Conservation (phyloP, 1,284 basidiomycete species). For the Cryptococcus maquisensis region DNA sequence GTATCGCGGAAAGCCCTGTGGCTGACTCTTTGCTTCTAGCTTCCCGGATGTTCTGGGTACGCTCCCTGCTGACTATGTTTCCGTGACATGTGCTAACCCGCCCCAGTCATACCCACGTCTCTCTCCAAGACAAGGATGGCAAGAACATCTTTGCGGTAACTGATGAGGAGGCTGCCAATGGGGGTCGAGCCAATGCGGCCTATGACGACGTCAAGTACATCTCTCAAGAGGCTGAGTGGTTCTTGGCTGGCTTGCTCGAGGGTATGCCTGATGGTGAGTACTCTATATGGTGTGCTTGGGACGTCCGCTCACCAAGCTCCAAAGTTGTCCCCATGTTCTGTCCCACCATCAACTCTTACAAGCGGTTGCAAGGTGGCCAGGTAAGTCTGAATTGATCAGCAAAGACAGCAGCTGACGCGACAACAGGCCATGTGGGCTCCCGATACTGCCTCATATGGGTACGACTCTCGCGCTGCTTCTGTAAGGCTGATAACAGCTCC, state of each 20-base stretch:
- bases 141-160: constrained; percentile 69
- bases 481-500: constrained; percentile 89
- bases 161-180: constrained; percentile 57
- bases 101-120: constrained; percentile 83
- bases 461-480: constrained; percentile 87
- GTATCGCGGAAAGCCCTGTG: not conserved
- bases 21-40: constrained; percentile 50
- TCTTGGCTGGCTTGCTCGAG: constrained; percentile 83
- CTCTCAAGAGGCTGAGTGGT: constrained; percentile 81
- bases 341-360: constrained; percentile 96
- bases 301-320: not conserved
- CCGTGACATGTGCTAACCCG: constrained; percentile 1
- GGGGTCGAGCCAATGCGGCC: constrained; percentile 63
- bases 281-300: not conserved
- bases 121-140: constrained; percentile 65
- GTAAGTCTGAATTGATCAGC: constrained; percentile 35
- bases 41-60: constrained; percentile 86
- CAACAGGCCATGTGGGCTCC: constrained; percentile 81
- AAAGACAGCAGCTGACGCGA: not conserved
- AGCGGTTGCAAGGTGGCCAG: constrained; percentile 89
- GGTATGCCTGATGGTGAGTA: constrained; percentile 78
- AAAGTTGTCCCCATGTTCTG: constrained; percentile 59
- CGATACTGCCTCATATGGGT: constrained; percentile 81
- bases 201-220: constrained; percentile 79
- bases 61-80: constrained; percentile 23